Evolutionary conservation across 2,329 filamentous ascomycete genomes (phyloP).

Genomic region (Cladosporium sp.): DNA sequence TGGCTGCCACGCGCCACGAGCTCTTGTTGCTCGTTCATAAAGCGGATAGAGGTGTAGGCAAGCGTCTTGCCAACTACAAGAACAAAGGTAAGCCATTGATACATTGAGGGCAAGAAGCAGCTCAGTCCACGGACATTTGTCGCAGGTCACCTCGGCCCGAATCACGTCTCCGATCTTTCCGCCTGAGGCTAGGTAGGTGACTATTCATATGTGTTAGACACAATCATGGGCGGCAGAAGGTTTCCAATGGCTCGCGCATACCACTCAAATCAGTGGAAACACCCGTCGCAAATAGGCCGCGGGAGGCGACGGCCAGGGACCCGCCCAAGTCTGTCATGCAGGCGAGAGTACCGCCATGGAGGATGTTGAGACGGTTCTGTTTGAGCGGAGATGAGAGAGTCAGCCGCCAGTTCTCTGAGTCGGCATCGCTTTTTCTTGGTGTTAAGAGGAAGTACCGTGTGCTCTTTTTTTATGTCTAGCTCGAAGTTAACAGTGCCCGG

Average conservation of each 20-base stretch:
- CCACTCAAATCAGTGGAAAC: slow-evolving; percentile 61
- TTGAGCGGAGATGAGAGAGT: neutral
- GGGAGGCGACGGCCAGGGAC: slow-evolving; percentile 59
- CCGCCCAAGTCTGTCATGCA: slow-evolving; percentile 66
- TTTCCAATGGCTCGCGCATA: slow-evolving; percentile 20
- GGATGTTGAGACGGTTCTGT: slow-evolving; percentile 68
- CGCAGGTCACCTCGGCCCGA: slow-evolving; percentile 52
- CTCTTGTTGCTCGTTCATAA: slow-evolving; percentile 53
- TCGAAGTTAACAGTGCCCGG: slow-evolving; percentile 69
- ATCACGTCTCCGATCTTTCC: slow-evolving; percentile 54
- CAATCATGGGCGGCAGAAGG: neutral
- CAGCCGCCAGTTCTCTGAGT: slow-evolving; percentile 15
- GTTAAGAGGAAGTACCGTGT: slow-evolving; percentile 53
- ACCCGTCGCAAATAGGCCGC: slow-evolving; percentile 58
- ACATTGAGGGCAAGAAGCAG: neutral
- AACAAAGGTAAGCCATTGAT: neutral
- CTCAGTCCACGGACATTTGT: slow-evolving; percentile 48
- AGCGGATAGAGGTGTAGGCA: slow-evolving; percentile 57
- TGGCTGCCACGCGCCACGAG: slow-evolving; percentile 60
- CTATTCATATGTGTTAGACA: slow-evolving; percentile 25
- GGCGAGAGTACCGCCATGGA: slow-evolving; percentile 74
- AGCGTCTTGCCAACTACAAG: slow-evolving; percentile 57
- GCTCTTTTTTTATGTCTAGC: slow-evolving; percentile 65
- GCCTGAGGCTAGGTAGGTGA: slow-evolving; percentile 59
- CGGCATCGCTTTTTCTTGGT: neutral